phyloP scores from a whole-genome alignment of 495 filamentous ascomycete species.

The Annulohypoxylon moriforme region DNA sequence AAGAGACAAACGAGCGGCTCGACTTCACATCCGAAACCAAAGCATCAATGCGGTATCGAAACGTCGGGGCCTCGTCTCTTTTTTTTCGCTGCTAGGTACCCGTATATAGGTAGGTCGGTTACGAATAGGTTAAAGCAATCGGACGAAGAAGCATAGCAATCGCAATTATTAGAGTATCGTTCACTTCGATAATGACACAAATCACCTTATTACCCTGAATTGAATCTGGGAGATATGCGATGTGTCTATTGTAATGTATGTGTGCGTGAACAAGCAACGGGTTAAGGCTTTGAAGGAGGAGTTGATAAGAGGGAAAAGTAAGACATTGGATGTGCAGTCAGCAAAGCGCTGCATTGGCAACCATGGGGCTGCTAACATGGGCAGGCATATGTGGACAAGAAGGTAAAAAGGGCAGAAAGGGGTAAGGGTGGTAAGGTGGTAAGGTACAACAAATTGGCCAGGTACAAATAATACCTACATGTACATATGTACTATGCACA shows the following conservation, averaged over 20 bases:
- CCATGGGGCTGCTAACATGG: background rate
- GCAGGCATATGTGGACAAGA: background rate
- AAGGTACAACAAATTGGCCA: background rate
- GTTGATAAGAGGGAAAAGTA: constrained; percentile 34
- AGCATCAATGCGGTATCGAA: constrained; percentile 39
- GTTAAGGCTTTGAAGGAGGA: constrained; percentile 16
- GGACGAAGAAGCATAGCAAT: constrained; percentile 13
- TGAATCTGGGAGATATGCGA: constrained; percentile 8
- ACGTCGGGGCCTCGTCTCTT: constrained; percentile 5
- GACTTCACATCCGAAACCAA: constrained; percentile 43
- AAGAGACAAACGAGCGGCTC: constrained; percentile 37
- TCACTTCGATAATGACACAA: background rate
- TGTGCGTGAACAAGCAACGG: constrained; percentile 29
- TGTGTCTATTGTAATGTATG: constrained; percentile 14
- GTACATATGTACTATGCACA: background rate
- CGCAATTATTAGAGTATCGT: constrained; percentile 12
- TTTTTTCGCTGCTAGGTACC: background rate
- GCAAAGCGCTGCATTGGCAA: constrained; percentile 16
- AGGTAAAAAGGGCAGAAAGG: constrained; percentile 4
- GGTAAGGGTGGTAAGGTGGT: background rate
- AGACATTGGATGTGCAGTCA: constrained; percentile 40
- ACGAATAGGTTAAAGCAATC: background rate
- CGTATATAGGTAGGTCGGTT: background rate
- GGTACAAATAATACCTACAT: constrained; percentile 1
- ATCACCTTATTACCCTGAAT: constrained; percentile 13